Conservation (phyloP, 2,329 filamentous ascomycete genomes). For the Fusarium xylarioides region DNA sequence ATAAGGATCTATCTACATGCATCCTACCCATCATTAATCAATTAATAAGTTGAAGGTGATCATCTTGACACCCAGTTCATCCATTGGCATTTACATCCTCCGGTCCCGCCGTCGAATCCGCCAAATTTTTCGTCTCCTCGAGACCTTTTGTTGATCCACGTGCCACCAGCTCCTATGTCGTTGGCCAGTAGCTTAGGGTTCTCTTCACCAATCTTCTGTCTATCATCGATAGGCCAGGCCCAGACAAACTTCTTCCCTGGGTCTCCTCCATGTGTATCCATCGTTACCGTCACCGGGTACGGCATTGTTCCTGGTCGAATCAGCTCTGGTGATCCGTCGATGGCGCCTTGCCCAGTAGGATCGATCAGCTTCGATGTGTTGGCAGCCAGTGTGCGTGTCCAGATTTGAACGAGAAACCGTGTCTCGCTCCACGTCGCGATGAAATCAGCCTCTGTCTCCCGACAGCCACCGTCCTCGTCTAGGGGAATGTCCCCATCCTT, state of each 20-base stretch:
- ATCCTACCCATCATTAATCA: slow-evolving; percentile 10
- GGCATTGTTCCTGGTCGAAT: slow-evolving; percentile 67
- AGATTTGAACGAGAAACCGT: slow-evolving; percentile 71
- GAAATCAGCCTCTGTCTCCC: slow-evolving; percentile 61
- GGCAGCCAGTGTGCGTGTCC: slow-evolving; percentile 62
- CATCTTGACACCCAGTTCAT: slow-evolving; percentile 57
- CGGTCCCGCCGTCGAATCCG: slow-evolving; percentile 70
- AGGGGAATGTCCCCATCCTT: slow-evolving; percentile 53
- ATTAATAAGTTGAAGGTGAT: slow-evolving; percentile 10
- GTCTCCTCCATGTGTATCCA: slow-evolving; percentile 71
- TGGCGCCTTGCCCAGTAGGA: slow-evolving; percentile 42
- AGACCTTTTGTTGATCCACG: slow-evolving; percentile 61
- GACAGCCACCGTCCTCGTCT: slow-evolving; percentile 65
- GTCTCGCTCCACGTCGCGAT: slow-evolving; percentile 69
- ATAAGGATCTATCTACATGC: not conserved
- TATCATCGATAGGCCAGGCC: slow-evolving; percentile 59
- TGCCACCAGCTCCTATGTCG: slow-evolving; percentile 60
- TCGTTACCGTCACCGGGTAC: slow-evolving; percentile 68
- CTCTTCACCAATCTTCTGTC: slow-evolving; percentile 55
- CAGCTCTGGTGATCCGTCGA: slow-evolving; percentile 43
- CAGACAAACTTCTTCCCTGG: slow-evolving; percentile 62
- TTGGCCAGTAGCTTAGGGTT: slow-evolving; percentile 59
- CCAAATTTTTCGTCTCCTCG: slow-evolving; percentile 59
- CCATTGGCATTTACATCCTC: slow-evolving; percentile 71
- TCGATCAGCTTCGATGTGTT: slow-evolving; percentile 53